A percentile compares a stretch with the other conserved stretches of the same genome.
phyloP scores from a whole-genome alignment of 2,329 filamentous ascomycete genomes.

The Ophiosphaerella korrae region DNA sequence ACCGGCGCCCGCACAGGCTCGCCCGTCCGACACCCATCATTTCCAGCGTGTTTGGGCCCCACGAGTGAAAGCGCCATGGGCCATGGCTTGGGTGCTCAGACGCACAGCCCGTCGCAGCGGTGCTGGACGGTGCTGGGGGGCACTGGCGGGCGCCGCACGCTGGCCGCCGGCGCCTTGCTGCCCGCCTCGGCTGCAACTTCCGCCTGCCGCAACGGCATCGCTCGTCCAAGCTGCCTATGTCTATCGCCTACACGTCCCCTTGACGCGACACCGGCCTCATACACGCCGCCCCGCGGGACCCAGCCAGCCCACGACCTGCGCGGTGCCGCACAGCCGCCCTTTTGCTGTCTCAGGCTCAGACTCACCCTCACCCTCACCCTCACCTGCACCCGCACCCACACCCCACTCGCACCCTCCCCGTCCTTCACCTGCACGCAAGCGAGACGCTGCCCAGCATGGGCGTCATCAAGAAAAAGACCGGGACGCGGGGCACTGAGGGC shows the following conservation, averaged over 20 bases:
- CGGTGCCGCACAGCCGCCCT: conserved; percentile 33
- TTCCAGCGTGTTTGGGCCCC: conserved; percentile 23
- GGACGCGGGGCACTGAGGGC: conserved; percentile 79
- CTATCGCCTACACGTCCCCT: conserved; percentile 6
- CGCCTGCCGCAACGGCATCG: conserved; percentile 15
- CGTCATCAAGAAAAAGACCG: conserved; percentile 94
- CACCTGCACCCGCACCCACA: background rate
- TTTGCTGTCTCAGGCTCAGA: conserved; percentile 10
- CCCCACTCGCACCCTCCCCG: conserved; percentile 9
- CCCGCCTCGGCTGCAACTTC: conserved; percentile 27
- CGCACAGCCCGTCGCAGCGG: too few relatives aligned
- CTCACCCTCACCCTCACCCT: conserved; percentile 4
- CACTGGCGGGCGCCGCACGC: background rate
- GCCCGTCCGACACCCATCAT: conserved; percentile 21
- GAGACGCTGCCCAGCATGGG: conserved; percentile 65
- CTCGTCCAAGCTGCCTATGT: background rate
- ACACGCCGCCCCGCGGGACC: background rate
- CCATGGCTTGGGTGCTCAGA: background rate
- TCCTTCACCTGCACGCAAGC: conserved; percentile 10
- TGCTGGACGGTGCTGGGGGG: too few relatives aligned
- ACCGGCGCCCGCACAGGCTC: conserved; percentile 12
- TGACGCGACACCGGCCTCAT: conserved; percentile 1
- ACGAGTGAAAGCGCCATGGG: conserved; percentile 7
- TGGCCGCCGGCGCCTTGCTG: conserved; percentile 4
- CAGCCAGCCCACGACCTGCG: conserved; percentile 10